Percentiles rank a stretch among this genome's conserved stretches.
phyloP scores from a whole-genome alignment of 495 filamentous ascomycete species.

The Cladorrhinum samala region DNA sequence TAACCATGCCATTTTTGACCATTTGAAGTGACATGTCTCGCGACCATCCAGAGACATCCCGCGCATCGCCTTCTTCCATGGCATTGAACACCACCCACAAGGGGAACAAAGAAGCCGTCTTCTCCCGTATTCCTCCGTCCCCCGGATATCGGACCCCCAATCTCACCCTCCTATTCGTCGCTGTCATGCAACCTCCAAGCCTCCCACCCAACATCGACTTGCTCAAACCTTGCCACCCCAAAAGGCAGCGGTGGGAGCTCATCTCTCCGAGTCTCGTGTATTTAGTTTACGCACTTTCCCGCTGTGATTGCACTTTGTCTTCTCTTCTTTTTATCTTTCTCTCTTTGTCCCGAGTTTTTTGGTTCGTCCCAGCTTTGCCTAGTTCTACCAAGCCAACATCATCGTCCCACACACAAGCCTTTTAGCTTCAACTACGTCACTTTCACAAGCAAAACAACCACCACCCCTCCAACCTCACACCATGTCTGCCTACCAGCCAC shows the following conservation, averaged over 20 bases:
- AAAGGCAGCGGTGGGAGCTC: not conserved
- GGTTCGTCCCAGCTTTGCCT: not conserved
- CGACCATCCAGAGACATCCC: not conserved
- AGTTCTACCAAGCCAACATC: not conserved
- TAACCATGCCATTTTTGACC: slow-evolving; percentile 2
- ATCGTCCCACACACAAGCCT: not conserved
- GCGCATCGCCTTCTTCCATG: no score
- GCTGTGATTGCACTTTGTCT: not conserved
- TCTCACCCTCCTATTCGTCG: slow-evolving; percentile 1
- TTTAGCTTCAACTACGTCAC: not conserved
- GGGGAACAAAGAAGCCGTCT: not conserved
- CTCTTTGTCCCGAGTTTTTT: not conserved
- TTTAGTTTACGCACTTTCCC: not conserved
- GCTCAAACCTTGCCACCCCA: slow-evolving; percentile 1
- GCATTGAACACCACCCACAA: not conserved
- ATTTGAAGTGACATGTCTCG: not conserved
- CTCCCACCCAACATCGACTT: not conserved
- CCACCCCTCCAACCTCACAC: not conserved
- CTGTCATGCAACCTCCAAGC: slow-evolving; percentile 2
- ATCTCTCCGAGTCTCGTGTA: not conserved
- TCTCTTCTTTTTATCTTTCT: not conserved
- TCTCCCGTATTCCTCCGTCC: not conserved
- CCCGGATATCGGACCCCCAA: not conserved
- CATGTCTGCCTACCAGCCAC: slow-evolving; percentile 35
- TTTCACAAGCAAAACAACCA: not conserved